Base-by-base conservation (phyloP, 2,329 filamentous ascomycete species). In the Raffaelea ambrosiae region DNA sequence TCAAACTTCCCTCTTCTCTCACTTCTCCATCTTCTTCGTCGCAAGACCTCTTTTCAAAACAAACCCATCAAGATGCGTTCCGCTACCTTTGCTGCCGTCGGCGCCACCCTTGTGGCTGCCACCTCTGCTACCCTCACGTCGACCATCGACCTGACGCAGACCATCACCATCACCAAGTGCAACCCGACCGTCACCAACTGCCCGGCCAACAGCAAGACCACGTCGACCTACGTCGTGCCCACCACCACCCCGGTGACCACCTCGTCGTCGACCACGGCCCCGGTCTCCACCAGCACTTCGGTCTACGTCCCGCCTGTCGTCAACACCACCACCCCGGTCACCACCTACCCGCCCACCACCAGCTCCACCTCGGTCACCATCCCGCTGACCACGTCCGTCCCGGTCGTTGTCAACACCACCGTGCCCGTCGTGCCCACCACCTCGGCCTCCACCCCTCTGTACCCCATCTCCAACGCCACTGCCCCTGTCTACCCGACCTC, bases 101-200 rank as follows among this genome's bases (percentile, higher is more conserved):
- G 64, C 60, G 65, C 66, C 48, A 62, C 68, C 43, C 43, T 63
- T 47, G 63, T 64, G 44, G 59, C 61, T 52, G 65, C 65, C 50
- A 50, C 26, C 44, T 45, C 53, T 44, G 61, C 55, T 50, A 72
- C 65, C 51, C 66, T 65, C 48, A 75, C 72, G 48, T 66, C 67
- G 16, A 75, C 72, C 48, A 62, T 63, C 46, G 71, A 68, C 48
- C 63, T 66, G 53, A 75, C 72, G 47, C 61, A 59, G 54, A 67
- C 66, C 44, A 49, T 69, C 53, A 76, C 71, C 58, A 63, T 76
- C 58, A 76, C 72, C 49, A 56, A 63, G 57, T 73, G 72, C 66
- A 64, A 67, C 59, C 66, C 69, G 40, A 63, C 61, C 11, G 61
- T 66, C 52, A 62, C 65, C 53, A 62, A 70, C 60, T 73, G 71